phyloP scores from a whole-genome alignment of 257 asterid genomes.

The Solanum corneliomulleri region DNA sequence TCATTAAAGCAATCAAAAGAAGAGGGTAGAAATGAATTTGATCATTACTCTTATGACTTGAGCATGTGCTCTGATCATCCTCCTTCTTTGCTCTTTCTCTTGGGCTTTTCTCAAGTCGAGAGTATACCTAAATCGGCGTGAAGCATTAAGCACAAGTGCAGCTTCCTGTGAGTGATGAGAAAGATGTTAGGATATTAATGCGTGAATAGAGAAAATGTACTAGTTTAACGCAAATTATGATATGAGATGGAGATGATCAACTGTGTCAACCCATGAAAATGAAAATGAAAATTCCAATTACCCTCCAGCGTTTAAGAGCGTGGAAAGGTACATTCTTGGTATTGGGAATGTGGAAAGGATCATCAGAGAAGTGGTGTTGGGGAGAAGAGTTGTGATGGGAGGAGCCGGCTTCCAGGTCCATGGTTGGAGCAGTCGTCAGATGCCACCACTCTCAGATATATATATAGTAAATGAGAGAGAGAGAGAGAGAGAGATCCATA shows the following conservation, averaged over 20 bases:
- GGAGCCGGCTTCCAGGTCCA: constrained; percentile 32
- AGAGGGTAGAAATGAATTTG: not conserved
- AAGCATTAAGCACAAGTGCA: constrained; percentile 89
- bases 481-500: not conserved
- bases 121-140: constrained; percentile 91
- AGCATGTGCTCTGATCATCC: constrained; percentile 93
- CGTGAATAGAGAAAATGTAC: not conserved
- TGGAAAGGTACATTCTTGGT: constrained; percentile 69
- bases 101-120: constrained; percentile 71
- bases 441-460: not conserved
- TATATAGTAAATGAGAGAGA: not conserved
- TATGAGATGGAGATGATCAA: not conserved
- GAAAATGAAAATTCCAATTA: constrained; percentile 6
- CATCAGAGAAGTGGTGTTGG: constrained; percentile 43
- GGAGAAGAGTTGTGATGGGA: constrained; percentile 8
- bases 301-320: constrained; percentile 91
- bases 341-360: constrained; percentile 75
- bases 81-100: constrained; percentile 53
- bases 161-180: constrained; percentile 52
- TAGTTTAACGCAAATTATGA: not conserved
- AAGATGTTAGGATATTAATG: not conserved
- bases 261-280: not conserved
- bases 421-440: not conserved
- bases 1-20: not conserved
- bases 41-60: constrained; percentile 83